Base-by-base conservation (phyloP, 2,329 filamentous ascomycete genomes). In the Fusarium setosum region DNA sequence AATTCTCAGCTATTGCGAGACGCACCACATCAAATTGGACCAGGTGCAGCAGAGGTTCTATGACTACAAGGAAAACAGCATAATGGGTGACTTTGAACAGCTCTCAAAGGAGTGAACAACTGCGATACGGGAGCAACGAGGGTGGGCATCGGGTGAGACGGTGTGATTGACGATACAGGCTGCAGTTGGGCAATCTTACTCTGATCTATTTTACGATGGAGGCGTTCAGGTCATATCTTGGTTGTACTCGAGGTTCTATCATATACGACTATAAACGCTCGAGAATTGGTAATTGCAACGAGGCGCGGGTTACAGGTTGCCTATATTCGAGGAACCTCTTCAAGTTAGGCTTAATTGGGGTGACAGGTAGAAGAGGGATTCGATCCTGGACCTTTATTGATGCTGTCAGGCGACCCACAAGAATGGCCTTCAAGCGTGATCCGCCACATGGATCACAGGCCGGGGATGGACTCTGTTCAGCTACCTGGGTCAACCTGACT, bases 21-120 rank as follows among this genome's bases (percentile, higher is more conserved):
- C 34, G 5, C 57, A 63, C 12, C 32, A 32, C 6, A 10, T 63
- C 10, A 6, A 29, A 3, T 20, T 58, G n/a, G 11, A 15, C 12
- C 23, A 45, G 52, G 18, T 48, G 24, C 23, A 61, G 20, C 47
- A 61, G 37, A 11, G 3, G 12, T 59, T 31, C 35, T 56, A 55
- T 18, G 10, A 56, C 23, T 59, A 56, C 23, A 21, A 31, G 15
- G 23, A 42, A 1, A 32, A 23, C 40, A 6, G n/a, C 9, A n/a
- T 20, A 15, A 56, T 56, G 56, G 42, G 13, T 18, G 56, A 37
- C 3, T 38, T 37, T 4, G 5, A 6, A 82, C 83, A 1, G 2
- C 32, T 50, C 2, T 38, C 10, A 34, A 34, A 38, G 13, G 47
- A 29, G 9, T 38, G 13, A 50, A 21, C 4, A 18, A 11, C 8